A percentile compares a stretch with the other conserved stretches of the same genome.
Evolutionary conservation across 106 monocot species (phyloP).

Genomic region (Vanilla planifolia): DNA sequence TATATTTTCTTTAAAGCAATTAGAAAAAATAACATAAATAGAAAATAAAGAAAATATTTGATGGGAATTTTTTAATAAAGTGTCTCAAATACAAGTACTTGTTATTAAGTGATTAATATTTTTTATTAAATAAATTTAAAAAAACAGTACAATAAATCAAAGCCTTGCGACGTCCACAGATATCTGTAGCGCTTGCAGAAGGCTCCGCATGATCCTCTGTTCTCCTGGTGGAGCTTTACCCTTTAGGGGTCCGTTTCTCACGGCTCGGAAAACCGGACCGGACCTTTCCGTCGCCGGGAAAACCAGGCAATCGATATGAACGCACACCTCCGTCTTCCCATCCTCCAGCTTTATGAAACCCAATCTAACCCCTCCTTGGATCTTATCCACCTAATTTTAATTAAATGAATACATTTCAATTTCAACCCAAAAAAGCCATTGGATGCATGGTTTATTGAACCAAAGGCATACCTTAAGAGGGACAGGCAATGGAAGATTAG

Average conservation of each 20-base stretch:
- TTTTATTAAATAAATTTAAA: too few species aligned
- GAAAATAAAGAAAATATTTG: too few species aligned
- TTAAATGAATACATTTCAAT: too few species aligned
- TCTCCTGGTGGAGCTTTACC: conserved; percentile 63
- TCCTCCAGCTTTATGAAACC: conserved; percentile 59
- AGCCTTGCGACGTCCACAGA: conserved; percentile 56
- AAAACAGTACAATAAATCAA: too few species aligned
- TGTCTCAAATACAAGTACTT: too few species aligned
- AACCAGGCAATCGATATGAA: conserved; percentile 93
- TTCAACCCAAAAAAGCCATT: too few species aligned
- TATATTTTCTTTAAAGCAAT: too few species aligned
- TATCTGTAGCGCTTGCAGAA: conserved; percentile 75
- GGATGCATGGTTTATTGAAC: not conserved
- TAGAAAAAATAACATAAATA: too few species aligned
- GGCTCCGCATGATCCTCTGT: conserved; percentile 86
- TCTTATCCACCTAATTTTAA: conserved; percentile 62
- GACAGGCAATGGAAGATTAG: conserved; percentile 72
- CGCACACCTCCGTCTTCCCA: conserved; percentile 46
- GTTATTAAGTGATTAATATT: too few species aligned
- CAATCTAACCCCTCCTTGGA: conserved; percentile 67
- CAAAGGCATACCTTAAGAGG: conserved; percentile 65
- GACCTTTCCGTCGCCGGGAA: conserved; percentile 36
- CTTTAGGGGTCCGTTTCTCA: conserved; percentile 59
- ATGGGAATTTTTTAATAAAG: too few species aligned
- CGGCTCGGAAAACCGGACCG: conserved; percentile 59